Evolutionary conservation across 2,329 filamentous ascomycete species (phyloP), one percentile per base, ranked within the genome.

Genomic region (Dothistroma septosporum): DNA sequence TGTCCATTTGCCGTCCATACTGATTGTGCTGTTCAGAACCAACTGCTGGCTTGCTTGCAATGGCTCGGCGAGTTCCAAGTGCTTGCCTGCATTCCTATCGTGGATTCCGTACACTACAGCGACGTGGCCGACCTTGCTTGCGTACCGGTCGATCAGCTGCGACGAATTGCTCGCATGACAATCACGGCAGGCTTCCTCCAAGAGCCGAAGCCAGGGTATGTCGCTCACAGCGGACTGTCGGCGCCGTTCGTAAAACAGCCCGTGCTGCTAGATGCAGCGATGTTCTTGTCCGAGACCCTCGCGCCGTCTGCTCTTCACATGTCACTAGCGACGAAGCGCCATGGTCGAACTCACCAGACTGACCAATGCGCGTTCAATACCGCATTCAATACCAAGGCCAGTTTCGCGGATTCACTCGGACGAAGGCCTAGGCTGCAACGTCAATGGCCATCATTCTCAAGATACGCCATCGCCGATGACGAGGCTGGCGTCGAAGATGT

Each of bases 21-120:
- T 33, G 28, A 53, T n/a, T 16, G 24, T 16, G 16, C 22, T 14
- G 14, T 10, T 21, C 53, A 55, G 53, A 28, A 7, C 11, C 53
- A 77, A 63, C 48, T 77, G 2, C 70, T 77, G 12, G 73, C 75
- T 2, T 79, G 77, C 53, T 60, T 79, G 7, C 72, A 73, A 61
- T 81, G 77, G 79, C 70, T 80, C 14, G 75, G 72, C 6, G 75
- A 80, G 12, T 77, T 77, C 60, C 77, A 80, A 55, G 68, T 80
- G 4, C 72, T 79, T 0, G 76, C 77, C 3, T 80, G 71, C 62
- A 76, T 82, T n/a, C 79, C 79, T 0, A 66, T 77, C 1, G 57
- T 52, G 5, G 74, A 70, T 22, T 75, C 66, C 46, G 72, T 78
- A 9, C 63, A 71, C 1, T 64, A 73, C 52, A 70, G 74, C 37